Evolutionary conservation across 1,139 yeast species (phyloP), one percentile per base, ranked within the genome.

Genomic region (Blastobotrys capitulatus): DNA sequence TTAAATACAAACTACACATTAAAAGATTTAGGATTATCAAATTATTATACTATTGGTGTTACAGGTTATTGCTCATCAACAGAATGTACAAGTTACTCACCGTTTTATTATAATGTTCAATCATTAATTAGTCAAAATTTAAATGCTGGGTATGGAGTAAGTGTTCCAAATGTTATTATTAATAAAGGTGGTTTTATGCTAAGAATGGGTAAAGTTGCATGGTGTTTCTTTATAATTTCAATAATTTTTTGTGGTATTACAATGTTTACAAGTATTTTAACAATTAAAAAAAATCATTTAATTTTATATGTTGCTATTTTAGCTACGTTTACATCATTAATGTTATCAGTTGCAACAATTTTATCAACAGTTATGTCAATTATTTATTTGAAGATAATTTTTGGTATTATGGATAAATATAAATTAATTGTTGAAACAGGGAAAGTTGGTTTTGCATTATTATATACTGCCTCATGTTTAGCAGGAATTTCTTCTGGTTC

Each of bases 1-100:
- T 3, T 20, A 18, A 26, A 20, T n/a, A 37, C 40, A 10, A 22
- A 22, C 25, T 22, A 22, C 7, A 27, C 47, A 20, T 9, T 44
- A 15, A 4, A n/a, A 15, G 27, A 38, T 5, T 15, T 27, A 7
- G 47, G 47, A 22, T 22, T 44, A 9, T 29, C 38, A 7, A 15
- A 12, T 1, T 27, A 15, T 9, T 44, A 44, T 25, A 32, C 44
- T 15, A 19, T 46, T 7, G 48, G 48, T 9, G 41, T 31, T 9
- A 26, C 44, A 6, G 48, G 44, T 12, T 46, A 46, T 27, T 46
- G 48, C 36, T 25, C 38, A 22, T 16, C 29, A 13, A 15, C 6
- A 12, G 16, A 38, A 19, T 5, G 7, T 22, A 38, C 4, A 10
- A 39, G 48, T 39, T n/a, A 25, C 18, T 46, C 48, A 12, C 48